Percentiles rank a stretch among this genome's conserved stretches.
Conservation (phyloP, 2,329 filamentous ascomycete genomes). For the Aspergillus sp. region DNA sequence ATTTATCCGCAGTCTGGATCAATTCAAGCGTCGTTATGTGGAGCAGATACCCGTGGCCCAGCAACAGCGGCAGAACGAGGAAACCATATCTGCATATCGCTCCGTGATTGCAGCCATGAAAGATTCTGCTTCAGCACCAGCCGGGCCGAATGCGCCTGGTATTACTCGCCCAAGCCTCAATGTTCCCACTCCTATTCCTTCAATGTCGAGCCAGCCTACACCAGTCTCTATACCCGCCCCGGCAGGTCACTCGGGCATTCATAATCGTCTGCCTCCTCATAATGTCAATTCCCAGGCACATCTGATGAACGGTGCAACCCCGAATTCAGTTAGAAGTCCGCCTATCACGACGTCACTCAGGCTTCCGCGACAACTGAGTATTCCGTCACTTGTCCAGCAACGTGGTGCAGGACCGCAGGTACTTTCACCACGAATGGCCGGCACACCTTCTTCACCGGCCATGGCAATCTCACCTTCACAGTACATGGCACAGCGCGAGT, state of each 20-base stretch:
- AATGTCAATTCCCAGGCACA: background rate
- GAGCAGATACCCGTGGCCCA: constrained; percentile 1
- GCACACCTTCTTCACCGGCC: background rate
- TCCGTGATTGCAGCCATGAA: constrained; percentile 7
- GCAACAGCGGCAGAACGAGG: constrained; percentile 20
- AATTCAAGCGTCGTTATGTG: constrained; percentile 25
- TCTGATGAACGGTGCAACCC: background rate
- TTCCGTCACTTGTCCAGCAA: background rate
- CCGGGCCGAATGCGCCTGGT: background rate
- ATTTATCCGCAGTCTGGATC: constrained; percentile 26
- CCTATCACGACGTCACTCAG: background rate
- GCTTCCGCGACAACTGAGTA: background rate
- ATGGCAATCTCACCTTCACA: background rate
- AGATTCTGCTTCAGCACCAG: background rate
- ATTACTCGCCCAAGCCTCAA: background rate
- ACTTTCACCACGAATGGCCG: background rate
- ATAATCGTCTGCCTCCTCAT: constrained; percentile 3
- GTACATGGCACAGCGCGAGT: background rate
- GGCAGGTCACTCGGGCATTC: background rate
- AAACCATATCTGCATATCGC: constrained; percentile 24
- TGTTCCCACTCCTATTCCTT: background rate
- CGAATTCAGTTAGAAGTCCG: constrained; percentile 3
- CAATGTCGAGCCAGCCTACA: background rate
- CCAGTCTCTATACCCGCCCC: background rate
- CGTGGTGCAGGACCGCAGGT: background rate